phyloP scores from a whole-genome alignment of 371 early-diverging fungal species.

The Catenaria anguillulae region DNA sequence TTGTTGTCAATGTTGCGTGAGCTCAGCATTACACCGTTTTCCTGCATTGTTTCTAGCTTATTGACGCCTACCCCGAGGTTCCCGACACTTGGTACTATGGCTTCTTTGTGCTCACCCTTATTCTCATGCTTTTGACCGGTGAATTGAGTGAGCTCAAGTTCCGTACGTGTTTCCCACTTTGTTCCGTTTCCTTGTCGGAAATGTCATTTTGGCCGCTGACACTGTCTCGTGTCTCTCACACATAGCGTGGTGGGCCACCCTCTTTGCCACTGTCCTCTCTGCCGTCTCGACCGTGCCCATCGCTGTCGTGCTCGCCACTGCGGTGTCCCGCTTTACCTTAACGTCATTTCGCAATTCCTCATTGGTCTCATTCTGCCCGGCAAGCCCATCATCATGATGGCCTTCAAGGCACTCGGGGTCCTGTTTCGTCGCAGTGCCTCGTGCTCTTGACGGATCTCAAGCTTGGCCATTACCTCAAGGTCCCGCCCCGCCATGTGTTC shows the following conservation, averaged over 20 bases:
- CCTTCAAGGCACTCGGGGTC: slow-evolving; percentile 37
- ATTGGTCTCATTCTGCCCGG: slow-evolving; percentile 48
- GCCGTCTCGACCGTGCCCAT: slow-evolving; percentile 51
- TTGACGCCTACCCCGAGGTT: background rate
- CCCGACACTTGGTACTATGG: slow-evolving; percentile 60
- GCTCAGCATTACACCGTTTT: slow-evolving; percentile 46
- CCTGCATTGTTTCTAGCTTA: too few relatives aligned
- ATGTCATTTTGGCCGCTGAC: too few relatives aligned
- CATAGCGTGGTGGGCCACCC: slow-evolving; percentile 52
- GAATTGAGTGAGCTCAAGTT: slow-evolving; percentile 19
- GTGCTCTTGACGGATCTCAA: slow-evolving; percentile 21
- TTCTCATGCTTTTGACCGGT: slow-evolving; percentile 41
- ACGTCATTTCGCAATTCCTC: slow-evolving; percentile 31
- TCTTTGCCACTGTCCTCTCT: slow-evolving; percentile 40
- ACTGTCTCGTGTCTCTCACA: slow-evolving; percentile 14
- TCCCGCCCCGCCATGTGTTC: slow-evolving; percentile 35
- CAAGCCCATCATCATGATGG: slow-evolving; percentile 41
- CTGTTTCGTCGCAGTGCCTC: slow-evolving; percentile 20
- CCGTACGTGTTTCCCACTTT: background rate
- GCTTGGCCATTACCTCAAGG: slow-evolving; percentile 39
- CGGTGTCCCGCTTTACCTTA: slow-evolving; percentile 42
- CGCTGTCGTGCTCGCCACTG: slow-evolving; percentile 56
- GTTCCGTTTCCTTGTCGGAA: too few relatives aligned
- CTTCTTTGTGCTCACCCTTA: slow-evolving; percentile 41
- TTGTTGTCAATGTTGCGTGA: too few relatives aligned